phyloP scores from a whole-genome alignment of 495 filamentous ascomycete species.

The Geoglossum glabrum region DNA sequence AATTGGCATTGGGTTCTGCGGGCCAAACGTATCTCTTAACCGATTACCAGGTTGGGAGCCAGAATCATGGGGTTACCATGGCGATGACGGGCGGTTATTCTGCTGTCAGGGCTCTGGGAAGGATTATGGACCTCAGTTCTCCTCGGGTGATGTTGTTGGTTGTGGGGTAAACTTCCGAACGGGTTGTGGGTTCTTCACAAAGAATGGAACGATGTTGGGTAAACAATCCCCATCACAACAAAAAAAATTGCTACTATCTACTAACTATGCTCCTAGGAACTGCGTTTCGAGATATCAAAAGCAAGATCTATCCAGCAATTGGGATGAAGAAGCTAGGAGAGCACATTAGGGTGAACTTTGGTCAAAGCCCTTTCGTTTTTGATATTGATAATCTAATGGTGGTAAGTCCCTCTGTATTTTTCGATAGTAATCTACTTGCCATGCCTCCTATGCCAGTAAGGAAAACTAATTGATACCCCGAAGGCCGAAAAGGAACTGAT shows the following conservation, averaged over 20 bases:
- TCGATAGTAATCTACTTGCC: background rate
- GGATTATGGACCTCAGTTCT: constrained; percentile 54
- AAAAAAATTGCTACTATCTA: background rate
- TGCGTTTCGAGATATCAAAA: constrained; percentile 63
- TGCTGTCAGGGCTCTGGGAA: constrained; percentile 54
- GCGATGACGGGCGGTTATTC: constrained; percentile 84
- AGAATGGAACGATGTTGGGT: constrained; percentile 70
- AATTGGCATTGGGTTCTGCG: constrained; percentile 80
- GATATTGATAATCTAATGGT: constrained; percentile 79
- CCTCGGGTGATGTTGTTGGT: constrained; percentile 60
- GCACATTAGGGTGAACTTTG: constrained; percentile 77
- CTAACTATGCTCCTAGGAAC: constrained; percentile 28
- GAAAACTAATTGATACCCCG: constrained; percentile 12
- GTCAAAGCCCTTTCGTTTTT: constrained; percentile 71
- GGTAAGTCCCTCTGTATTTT: constrained; percentile 25
- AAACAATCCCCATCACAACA: constrained; percentile 12
- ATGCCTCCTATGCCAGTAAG: background rate
- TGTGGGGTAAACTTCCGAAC: constrained; percentile 88
- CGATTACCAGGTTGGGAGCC: constrained; percentile 86
- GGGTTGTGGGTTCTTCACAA: constrained; percentile 81
- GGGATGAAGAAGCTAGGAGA: constrained; percentile 87
- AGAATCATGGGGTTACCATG: constrained; percentile 94
- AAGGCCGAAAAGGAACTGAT: constrained; percentile 44
- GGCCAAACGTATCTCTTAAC: constrained; percentile 50
- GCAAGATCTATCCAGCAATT: constrained; percentile 60